Conservation (phyloP, 441 rosid genomes). For the Erysimum cheiri region DNA sequence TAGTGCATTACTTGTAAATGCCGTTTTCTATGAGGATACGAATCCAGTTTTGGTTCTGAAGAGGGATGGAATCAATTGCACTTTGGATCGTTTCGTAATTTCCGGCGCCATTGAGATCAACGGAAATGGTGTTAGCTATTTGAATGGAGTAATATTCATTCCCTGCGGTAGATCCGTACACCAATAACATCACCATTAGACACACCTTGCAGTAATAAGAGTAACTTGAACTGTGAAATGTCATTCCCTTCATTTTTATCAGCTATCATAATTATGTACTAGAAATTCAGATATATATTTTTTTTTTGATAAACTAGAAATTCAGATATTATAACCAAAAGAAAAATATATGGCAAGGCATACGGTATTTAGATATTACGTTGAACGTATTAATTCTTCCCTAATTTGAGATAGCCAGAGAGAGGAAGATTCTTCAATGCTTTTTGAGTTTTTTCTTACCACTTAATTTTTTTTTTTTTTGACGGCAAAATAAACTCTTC, state of each 20-base stretch:
- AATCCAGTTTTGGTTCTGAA: constrained; percentile 53
- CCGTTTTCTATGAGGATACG: constrained; percentile 56
- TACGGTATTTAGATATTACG: too few species aligned
- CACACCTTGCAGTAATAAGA: background rate
- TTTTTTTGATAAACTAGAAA: too few species aligned
- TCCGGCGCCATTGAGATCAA: constrained; percentile 57
- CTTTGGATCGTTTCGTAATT: constrained; percentile 55
- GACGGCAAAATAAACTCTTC: too few species aligned
- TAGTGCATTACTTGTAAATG: constrained; percentile 51
- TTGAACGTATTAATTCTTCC: too few species aligned
- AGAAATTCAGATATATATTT: too few species aligned
- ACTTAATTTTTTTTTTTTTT: too few species aligned
- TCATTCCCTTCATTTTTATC: background rate
- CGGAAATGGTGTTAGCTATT: constrained; percentile 39
- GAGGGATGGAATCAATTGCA: constrained; percentile 63
- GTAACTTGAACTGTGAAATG: background rate
- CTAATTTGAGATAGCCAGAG: too few species aligned
- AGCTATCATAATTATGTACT: background rate
- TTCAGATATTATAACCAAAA: too few species aligned
- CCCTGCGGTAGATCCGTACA: background rate
- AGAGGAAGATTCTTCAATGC: too few species aligned
- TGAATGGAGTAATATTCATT: background rate
- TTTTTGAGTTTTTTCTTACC: background rate
- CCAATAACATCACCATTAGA: constrained; percentile 4
- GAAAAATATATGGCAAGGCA: too few species aligned